Conservation (phyloP, 2,329 filamentous ascomycete species). For the Tolypocladium tropicale region DNA sequence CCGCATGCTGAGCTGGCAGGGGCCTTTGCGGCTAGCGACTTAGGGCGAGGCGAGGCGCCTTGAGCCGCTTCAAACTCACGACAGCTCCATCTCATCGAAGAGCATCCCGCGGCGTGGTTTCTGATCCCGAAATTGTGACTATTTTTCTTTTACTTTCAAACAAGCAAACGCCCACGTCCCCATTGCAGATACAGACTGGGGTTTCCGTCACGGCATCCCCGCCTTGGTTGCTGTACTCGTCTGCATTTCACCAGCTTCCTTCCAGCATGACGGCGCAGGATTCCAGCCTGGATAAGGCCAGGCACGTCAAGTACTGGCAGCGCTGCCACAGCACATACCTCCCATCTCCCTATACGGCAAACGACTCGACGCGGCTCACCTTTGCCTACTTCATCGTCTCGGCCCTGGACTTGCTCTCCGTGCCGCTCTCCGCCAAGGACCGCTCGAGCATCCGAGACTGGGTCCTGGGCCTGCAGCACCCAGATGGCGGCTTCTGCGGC, state of each 20-base stretch:
- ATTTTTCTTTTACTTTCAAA: background rate
- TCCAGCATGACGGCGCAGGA: background rate
- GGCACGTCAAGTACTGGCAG: conserved; percentile 86
- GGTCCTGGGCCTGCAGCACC: conserved; percentile 81
- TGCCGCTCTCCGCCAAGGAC: conserved; percentile 38
- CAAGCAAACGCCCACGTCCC: no score
- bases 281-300: conserved; percentile 42
- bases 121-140: background rate
- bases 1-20: background rate
- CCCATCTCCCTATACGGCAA: conserved; percentile 73
- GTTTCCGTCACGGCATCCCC: no score
- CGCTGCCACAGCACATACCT: conserved; percentile 76
- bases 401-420: conserved; percentile 70
- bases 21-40: background rate
- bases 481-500: conserved; percentile 78
- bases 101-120: no score
- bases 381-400: conserved; percentile 84
- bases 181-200: no score
- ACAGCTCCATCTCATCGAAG: background rate
- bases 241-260: background rate
- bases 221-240: background rate
- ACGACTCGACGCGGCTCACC: conserved; percentile 83
- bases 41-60: background rate
- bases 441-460: conserved; percentile 49
- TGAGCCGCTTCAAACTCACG: background rate